A percentile compares a stretch with the other conserved stretches of the same genome.
These are phyloP conservation scores for Candida hungchunana DNA, from an alignment of 805 yeast genomes.

Conservation along the genomic window DNA sequence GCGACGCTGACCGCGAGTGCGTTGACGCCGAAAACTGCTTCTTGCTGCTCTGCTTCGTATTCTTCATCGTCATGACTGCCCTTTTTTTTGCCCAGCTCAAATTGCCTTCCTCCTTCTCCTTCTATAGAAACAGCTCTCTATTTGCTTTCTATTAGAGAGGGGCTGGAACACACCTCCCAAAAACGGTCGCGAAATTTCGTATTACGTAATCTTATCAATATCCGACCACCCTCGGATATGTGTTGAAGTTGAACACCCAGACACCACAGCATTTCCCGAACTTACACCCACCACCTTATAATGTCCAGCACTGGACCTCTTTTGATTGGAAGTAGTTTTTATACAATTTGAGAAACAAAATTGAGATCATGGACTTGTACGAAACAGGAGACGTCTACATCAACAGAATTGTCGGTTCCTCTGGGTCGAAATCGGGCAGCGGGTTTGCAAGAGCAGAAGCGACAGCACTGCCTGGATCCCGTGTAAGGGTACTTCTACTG, in stretches of 20 bases:
- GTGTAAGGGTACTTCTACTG: conserved; percentile 70
- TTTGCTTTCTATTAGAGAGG: too few species aligned
- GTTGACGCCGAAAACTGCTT: conserved; percentile 21
- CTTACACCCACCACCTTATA: not conserved
- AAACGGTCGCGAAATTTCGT: too few species aligned
- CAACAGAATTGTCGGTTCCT: conserved; percentile 32
- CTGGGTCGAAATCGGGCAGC: not conserved
- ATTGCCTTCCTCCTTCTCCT: too few species aligned
- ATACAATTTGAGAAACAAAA: too few species aligned
- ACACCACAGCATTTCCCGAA: not conserved
- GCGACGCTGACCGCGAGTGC: conserved; percentile 25
- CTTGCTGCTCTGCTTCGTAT: conserved; percentile 18
- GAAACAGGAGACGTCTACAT: conserved; percentile 42
- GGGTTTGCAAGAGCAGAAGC: conserved; percentile 8
- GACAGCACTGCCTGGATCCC: conserved; percentile 26
- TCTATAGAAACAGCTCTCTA: too few species aligned
- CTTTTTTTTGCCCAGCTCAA: too few species aligned
- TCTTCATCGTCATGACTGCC: conserved; percentile 3
- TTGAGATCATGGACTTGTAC: conserved; percentile 49
- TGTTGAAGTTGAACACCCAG: conserved; percentile 1
- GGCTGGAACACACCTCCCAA: too few species aligned
- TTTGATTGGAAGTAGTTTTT: too few species aligned
- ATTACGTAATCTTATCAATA: too few species aligned
- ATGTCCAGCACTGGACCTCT: not conserved
- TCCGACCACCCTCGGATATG: too few species aligned